A percentile compares a stretch with the other conserved stretches of the same genome.
These are phyloP conservation scores for Betula pendula DNA, from an alignment of 306 rosid genomes.

Conservation along the genomic window DNA sequence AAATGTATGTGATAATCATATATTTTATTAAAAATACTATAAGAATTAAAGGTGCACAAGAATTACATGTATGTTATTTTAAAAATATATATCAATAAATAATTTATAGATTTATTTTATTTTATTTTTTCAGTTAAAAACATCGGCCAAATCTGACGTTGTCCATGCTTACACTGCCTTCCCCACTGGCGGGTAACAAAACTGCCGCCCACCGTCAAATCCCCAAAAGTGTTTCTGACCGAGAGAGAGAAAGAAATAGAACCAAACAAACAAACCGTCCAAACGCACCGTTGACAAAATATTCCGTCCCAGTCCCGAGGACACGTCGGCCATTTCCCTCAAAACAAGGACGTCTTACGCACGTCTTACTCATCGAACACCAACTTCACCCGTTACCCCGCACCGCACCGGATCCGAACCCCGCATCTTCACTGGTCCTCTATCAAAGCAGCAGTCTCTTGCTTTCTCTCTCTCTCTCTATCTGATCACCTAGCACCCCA, in stretches of 20 bases:
- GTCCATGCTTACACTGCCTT: not conserved
- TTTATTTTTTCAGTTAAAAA: too few relatives aligned
- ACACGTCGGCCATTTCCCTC: conserved; percentile 15
- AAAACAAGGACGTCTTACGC: conserved; percentile 20
- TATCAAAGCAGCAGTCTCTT: not conserved
- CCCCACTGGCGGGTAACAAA: not conserved
- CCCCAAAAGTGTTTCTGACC: not conserved
- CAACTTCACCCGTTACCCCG: conserved; percentile 26
- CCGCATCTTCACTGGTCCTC: not conserved
- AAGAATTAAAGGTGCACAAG: too few relatives aligned
- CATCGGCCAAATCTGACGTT: too few relatives aligned
- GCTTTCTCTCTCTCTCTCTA: conserved; percentile 19
- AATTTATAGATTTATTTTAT: too few relatives aligned
- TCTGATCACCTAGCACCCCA: conserved; percentile 51
- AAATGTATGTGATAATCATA: too few relatives aligned
- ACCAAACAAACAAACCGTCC: not conserved
- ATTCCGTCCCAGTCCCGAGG: not conserved
- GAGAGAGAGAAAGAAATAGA: not conserved
- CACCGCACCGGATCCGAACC: conserved; percentile 32
- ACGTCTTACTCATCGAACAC: conserved; percentile 10
- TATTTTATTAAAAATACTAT: too few relatives aligned
- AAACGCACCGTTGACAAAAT: conserved; percentile 19
- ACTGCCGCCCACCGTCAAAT: not conserved
- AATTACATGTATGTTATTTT: too few relatives aligned
- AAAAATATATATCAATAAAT: too few relatives aligned